phyloP scores from a whole-genome alignment of 1,139 yeast genomes.

The Protomyces arabidopsidicola region DNA sequence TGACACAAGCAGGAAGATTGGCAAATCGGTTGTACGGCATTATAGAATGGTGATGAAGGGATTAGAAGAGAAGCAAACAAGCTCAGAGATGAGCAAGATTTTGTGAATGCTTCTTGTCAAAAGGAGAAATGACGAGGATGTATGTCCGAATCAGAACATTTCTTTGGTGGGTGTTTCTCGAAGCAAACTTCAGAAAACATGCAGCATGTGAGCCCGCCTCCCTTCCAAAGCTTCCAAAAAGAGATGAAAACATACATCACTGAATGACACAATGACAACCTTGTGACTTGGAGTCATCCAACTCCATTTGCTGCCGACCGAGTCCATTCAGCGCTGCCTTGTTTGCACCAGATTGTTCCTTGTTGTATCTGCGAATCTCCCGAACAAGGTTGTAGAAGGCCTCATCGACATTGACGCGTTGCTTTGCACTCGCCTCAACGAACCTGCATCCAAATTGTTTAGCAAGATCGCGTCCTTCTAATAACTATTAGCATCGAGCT shows the following conservation, averaged over 20 bases:
- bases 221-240: too few species aligned
- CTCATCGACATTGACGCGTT: constrained; percentile 87
- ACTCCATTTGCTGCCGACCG: constrained; percentile 23
- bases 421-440: constrained; percentile 90
- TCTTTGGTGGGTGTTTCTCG: too few species aligned
- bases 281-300: constrained; percentile 19
- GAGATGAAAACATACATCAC: neutral
- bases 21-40: too few species aligned
- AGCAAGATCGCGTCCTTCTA: constrained; percentile 73
- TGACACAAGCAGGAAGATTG: too few species aligned
- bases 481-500: neutral
- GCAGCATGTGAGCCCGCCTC: too few species aligned
- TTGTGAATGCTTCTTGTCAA: too few species aligned
- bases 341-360: constrained; percentile 32
- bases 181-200: too few species aligned
- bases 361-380: constrained; percentile 50
- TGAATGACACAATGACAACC: constrained; percentile 24
- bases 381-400: constrained; percentile 76
- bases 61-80: too few species aligned
- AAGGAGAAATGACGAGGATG: too few species aligned
- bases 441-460: constrained; percentile 68
- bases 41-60: too few species aligned
- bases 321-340: constrained; percentile 7
- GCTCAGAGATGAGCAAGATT: too few species aligned
- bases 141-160: too few species aligned